Evolutionary conservation across 176 grass and related monocot genomes (phyloP).

Genomic region (Guadua angustifolia): DNA sequence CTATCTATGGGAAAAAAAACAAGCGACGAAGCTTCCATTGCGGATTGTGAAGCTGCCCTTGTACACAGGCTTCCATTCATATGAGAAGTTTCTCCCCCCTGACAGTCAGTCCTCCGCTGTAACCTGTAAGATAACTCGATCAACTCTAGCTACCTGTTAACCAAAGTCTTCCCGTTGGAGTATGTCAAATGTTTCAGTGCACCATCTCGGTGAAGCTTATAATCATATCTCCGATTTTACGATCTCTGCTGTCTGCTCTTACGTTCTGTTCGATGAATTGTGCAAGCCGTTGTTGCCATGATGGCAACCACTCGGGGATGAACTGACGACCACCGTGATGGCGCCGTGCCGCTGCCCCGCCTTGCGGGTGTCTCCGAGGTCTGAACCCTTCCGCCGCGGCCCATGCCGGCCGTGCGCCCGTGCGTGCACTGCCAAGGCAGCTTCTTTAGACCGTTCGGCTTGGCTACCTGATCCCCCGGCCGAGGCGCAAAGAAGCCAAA

Average conservation of each 20-base stretch:
- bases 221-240: background rate
- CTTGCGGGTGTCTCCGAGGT: too few relatives aligned
- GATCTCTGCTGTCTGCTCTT: background rate
- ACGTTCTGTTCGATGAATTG: background rate
- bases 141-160: background rate
- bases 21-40: conserved; percentile 52
- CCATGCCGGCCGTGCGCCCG: too few relatives aligned
- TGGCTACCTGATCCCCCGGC: too few relatives aligned
- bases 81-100: conserved; percentile 59
- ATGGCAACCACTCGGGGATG: background rate
- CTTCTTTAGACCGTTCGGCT: too few relatives aligned
- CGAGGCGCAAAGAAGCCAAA: too few relatives aligned
- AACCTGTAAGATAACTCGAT: conserved; percentile 45
- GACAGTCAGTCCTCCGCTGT: conserved; percentile 14
- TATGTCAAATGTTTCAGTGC: background rate
- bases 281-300: background rate
- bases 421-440: too few relatives aligned
- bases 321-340: background rate
- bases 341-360: background rate
- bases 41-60: conserved; percentile 78
- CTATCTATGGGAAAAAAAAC: background rate
- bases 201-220: background rate
- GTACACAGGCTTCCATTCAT: conserved; percentile 73
- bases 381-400: too few relatives aligned
- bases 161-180: background rate